A percentile compares a stretch with the other conserved stretches of the same genome.
Conservation (phyloP, 805 yeast species). For the Cyberlindnera nakhonratchasimensis region DNA sequence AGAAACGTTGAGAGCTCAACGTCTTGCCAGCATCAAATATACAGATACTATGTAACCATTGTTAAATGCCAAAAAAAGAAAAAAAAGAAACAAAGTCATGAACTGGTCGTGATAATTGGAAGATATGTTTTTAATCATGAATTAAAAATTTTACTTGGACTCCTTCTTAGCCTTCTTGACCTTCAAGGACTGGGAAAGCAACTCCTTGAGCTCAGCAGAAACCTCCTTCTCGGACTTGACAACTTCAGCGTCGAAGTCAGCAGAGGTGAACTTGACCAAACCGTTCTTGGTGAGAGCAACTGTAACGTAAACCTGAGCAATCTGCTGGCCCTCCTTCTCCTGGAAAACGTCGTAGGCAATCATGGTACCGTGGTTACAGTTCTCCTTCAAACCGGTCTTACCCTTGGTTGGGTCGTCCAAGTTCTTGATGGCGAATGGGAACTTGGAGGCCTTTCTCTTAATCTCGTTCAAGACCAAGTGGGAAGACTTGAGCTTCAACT, state of each 20-base stretch:
- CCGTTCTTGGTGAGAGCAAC: conserved; percentile 74
- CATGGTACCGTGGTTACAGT: conserved; percentile 61
- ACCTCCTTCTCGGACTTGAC: conserved; percentile 56
- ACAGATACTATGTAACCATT: background rate
- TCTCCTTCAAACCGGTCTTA: conserved; percentile 72
- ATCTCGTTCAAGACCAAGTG: conserved; percentile 63
- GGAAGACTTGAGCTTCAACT: conserved; percentile 68
- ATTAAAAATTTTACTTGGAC: background rate
- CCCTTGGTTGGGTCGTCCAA: conserved; percentile 68
- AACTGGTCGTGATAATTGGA: conserved; percentile 8
- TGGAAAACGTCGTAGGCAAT: conserved; percentile 65
- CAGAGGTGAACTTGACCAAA: conserved; percentile 56
- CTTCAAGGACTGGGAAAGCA: conserved; percentile 51
- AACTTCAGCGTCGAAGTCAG: conserved; percentile 45
- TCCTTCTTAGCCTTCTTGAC: conserved; percentile 33
- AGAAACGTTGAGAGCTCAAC: background rate
- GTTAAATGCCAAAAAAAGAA: background rate
- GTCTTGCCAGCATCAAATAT: background rate
- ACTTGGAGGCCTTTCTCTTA: conserved; percentile 60
- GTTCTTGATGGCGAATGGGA: conserved; percentile 66
- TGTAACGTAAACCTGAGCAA: conserved; percentile 74
- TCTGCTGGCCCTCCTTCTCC: conserved; percentile 61
- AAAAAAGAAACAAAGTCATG: conserved; percentile 3
- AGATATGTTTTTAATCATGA: background rate
- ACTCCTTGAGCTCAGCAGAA: conserved; percentile 42